Conservation (phyloP, 805 yeast genomes). For the Ogataea haglerorum region DNA sequence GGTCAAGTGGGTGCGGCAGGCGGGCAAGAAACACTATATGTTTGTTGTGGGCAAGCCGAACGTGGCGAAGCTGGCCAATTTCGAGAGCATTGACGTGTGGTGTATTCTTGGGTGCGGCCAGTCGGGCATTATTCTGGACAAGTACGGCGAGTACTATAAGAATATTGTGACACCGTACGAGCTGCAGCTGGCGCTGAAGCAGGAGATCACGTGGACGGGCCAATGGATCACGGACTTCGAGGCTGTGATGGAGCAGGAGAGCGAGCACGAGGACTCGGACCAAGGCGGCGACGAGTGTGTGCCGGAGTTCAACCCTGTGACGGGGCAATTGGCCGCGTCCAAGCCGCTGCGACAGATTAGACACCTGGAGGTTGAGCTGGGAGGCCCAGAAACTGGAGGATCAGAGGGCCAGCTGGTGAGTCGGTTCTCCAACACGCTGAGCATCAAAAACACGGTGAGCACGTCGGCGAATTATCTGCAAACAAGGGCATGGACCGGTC, state of each 20-base stretch:
- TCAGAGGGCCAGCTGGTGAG: constrained; percentile 44
- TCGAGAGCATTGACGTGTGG: constrained; percentile 93
- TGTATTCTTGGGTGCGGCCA: constrained; percentile 92
- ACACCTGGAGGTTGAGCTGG: constrained; percentile 60
- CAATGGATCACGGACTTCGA: constrained; percentile 83
- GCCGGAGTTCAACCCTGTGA: constrained; percentile 86
- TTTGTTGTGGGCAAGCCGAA: constrained; percentile 98
- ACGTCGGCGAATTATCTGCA: constrained; percentile 82
- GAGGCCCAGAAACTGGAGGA: constrained; percentile 24
- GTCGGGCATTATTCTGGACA: constrained; percentile 85
- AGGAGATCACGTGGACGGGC: constrained; percentile 86
- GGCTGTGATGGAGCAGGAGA: constrained; percentile 43
- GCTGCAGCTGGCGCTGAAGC: constrained; percentile 71
- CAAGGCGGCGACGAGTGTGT: constrained; percentile 45
- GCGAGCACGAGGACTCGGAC: constrained; percentile 27
- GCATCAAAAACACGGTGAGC: constrained; percentile 75
- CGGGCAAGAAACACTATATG: constrained; percentile 88
- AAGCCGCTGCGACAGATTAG: constrained; percentile 68
- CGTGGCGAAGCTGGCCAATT: constrained; percentile 94
- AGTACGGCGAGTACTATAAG: constrained; percentile 73
- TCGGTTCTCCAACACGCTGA: constrained; percentile 54
- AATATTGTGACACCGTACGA: constrained; percentile 96
- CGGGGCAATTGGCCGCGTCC: constrained; percentile 70
- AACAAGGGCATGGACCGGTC: constrained; percentile 76
- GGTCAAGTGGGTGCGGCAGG: constrained; percentile 56